phyloP scores from a whole-genome alignment of 495 filamentous ascomycete species.

The Penicillium manginii region DNA sequence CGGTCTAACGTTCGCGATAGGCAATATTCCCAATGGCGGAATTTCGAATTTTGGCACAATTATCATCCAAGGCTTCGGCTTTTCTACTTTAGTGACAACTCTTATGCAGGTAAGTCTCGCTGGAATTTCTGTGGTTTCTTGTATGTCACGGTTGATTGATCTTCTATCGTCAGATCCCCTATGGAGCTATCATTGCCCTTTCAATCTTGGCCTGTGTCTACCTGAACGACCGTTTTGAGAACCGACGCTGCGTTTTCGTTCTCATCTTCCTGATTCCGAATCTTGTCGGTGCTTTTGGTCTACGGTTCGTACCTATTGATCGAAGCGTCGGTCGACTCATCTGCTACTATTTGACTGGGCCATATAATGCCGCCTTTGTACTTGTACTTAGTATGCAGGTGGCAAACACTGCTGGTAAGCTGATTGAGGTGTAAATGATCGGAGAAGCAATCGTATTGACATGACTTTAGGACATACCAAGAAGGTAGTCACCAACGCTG shows the following conservation, averaged over 20 bases:
- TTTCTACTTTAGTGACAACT: constrained; percentile 53
- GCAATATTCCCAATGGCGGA: constrained; percentile 50
- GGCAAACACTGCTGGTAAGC: constrained; percentile 54
- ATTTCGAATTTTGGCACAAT: constrained; percentile 65
- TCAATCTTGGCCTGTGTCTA: constrained; percentile 61
- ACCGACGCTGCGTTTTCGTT: constrained; percentile 59
- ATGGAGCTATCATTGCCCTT: constrained; percentile 59
- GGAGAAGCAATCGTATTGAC: not conserved
- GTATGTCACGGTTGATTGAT: not conserved
- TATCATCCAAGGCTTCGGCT: constrained; percentile 66
- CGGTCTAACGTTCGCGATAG: constrained; percentile 16
- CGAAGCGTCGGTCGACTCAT: constrained; percentile 54
- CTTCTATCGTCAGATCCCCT: constrained; percentile 51
- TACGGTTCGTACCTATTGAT: constrained; percentile 53
- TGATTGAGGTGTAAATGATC: not conserved
- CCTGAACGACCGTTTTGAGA: constrained; percentile 59
- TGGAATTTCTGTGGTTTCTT: constrained; percentile 21
- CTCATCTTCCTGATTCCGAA: constrained; percentile 59
- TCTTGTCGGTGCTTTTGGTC: constrained; percentile 57
- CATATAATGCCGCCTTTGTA: constrained; percentile 65
- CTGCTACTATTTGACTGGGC: constrained; percentile 61
- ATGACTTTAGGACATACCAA: constrained; percentile 59
- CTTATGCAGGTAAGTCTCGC: constrained; percentile 44
- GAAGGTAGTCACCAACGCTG: constrained; percentile 63
- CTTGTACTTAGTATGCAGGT: constrained; percentile 61